Base-by-base conservation (phyloP, 192 early-diverging fungal genomes). In the Obelidium mucronatum region DNA sequence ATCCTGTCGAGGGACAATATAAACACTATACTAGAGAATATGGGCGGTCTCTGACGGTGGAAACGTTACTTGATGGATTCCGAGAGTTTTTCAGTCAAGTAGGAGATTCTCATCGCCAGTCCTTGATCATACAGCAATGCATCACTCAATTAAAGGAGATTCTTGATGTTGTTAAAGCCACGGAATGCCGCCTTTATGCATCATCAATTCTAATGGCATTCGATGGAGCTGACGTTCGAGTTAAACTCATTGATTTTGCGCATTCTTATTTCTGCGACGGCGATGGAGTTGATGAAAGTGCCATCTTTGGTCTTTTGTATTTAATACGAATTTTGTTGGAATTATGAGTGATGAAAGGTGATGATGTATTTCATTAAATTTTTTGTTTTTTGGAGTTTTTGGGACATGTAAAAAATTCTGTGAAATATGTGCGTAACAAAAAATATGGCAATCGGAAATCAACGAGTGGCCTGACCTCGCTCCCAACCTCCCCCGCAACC, bases 201-300 rank as follows among this genome's bases (percentile, higher is more conserved):
- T 84, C 89, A 65, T 96, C 94, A 22, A 54, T 96, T 15, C 81
- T 98, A 36, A 79, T 98, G 59, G 82, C 96, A 1, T 98, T 96
- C 73, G 94, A 95, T 59, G 92, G 89, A 0, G 77, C 65, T 24
- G 34, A 40, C 0, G 77, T 76, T 5, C 84, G 79, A 30, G 74
- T 94, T 63, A 87, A 88, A 33, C 55, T 94, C 13, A 96, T 98
- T 73, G 96, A 98, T 79, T 97, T 97, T 92, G 94, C 91, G 2
- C 95, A 95, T 80, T 92, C 94, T 17, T 81, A 85, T 48, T 95
- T 93, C 81, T 51, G 52, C 3, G 19, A 26, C 55, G 73, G 67
- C 31, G 68, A 54, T 1, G 92, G 91, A 1, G 86, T 79, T 11
- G 94, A 97, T 81, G 88, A 88, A 31, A 86, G 88, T 22, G 88